Evolutionary conservation across 2,329 filamentous ascomycete genomes (phyloP).

Genomic region (Penicillium sp.): DNA sequence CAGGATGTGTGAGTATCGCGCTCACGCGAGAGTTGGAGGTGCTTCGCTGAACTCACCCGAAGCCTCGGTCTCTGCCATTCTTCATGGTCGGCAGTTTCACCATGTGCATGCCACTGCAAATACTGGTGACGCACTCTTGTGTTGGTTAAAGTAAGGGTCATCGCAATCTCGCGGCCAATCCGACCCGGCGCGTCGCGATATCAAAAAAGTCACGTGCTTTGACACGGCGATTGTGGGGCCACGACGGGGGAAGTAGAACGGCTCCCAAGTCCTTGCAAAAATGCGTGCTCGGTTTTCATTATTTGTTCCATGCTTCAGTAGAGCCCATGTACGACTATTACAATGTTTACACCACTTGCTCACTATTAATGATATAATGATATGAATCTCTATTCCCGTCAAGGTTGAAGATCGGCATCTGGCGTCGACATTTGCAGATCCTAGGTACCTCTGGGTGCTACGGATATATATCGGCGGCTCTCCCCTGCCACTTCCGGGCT

Average conservation of each 20-base stretch:
- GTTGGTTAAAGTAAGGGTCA: background rate
- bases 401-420: no score
- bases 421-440: no score
- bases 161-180: constrained; percentile 8
- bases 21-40: background rate
- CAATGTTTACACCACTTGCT: no score
- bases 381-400: no score
- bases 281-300: no score
- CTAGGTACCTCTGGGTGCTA: no score
- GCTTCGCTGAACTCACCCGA: constrained; percentile 32
- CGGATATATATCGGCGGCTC: no score
- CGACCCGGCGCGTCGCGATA: constrained; percentile 20
- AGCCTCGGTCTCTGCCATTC: constrained; percentile 40
- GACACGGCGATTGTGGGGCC: background rate
- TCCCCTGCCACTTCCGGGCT: no score
- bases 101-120: background rate
- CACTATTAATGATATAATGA: no score
- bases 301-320: no score
- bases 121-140: background rate
- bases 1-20: constrained; percentile 20
- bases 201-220: constrained; percentile 17
- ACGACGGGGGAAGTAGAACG: background rate
- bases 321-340: no score
- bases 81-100: constrained; percentile 35
- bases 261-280: no score